Conservation (phyloP, 148 eudicot species). For the Amaranthus palmeri region DNA sequence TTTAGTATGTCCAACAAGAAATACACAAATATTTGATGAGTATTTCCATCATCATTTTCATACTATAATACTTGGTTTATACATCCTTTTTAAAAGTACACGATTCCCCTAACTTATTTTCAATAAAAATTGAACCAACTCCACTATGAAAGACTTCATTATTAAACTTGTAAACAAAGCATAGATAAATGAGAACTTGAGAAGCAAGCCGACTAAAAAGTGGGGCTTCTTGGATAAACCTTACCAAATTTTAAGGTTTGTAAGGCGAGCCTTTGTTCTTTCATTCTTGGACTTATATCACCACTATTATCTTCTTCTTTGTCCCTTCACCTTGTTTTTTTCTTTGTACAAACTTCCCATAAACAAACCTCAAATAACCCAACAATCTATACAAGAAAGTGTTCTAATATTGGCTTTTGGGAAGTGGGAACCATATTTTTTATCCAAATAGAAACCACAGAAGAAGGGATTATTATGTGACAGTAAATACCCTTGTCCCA, state of each 20-base stretch:
- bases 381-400: neutral
- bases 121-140: neutral
- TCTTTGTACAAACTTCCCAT: too few species aligned
- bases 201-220: neutral
- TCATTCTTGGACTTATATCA: constrained; percentile 4
- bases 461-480: neutral
- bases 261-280: constrained; percentile 4
- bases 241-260: neutral
- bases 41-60: too few species aligned
- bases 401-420: neutral
- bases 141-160: constrained; percentile 4
- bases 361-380: neutral
- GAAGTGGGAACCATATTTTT: neutral
- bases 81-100: neutral
- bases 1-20: too few species aligned
- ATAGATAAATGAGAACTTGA: constrained; percentile 8
- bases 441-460: neutral
- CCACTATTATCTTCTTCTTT: neutral
- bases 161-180: constrained; percentile 22
- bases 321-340: neutral
- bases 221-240: neutral
- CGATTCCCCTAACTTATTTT: neutral
- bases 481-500: too few species aligned
- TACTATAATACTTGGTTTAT: too few species aligned
- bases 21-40: too few species aligned